phyloP scores from a whole-genome alignment of 192 early-diverging fungal genomes.

The Martensiomyces pterosporus region DNA sequence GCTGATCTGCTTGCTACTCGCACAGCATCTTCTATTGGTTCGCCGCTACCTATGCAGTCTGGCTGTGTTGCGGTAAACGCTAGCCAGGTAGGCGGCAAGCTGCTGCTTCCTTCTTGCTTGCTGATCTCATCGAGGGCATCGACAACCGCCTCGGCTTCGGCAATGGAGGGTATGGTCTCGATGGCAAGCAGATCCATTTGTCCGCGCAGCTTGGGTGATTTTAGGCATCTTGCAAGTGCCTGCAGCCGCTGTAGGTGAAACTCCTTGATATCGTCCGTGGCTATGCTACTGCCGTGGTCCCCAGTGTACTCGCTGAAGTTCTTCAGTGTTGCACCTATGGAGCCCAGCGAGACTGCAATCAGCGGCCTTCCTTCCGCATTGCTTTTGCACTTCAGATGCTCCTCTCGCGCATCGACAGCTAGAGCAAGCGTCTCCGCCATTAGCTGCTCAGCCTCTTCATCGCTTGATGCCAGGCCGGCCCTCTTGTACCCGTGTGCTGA shows the following conservation, averaged over 20 bases:
- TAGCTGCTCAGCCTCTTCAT: conserved; percentile 17
- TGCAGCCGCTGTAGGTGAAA: conserved; percentile 55
- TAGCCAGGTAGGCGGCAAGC: conserved; percentile 53
- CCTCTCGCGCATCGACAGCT: conserved; percentile 49
- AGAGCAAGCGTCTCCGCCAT: conserved; percentile 44
- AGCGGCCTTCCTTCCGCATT: conserved; percentile 15
- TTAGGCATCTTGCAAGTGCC: conserved; percentile 23
- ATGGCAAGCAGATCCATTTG: conserved; percentile 60
- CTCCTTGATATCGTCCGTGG: conserved; percentile 33
- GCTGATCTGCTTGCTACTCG: conserved; percentile 14
- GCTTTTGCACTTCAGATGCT: conserved; percentile 21
- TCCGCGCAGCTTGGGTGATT: conserved; percentile 6
- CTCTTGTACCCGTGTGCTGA: conserved; percentile 39
- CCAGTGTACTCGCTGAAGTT: conserved; percentile 67
- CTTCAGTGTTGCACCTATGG: conserved; percentile 60
- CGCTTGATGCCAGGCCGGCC: conserved; percentile 28
- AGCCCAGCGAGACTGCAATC: conserved; percentile 60
- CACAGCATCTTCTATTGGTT: conserved; percentile 45
- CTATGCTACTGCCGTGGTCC: conserved; percentile 42
- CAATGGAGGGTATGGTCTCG: conserved; percentile 63
- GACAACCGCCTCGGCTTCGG: conserved; percentile 54
- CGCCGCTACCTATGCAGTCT: conserved; percentile 47
- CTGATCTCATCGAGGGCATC: conserved; percentile 21
- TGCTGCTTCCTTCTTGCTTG: conserved; percentile 3
- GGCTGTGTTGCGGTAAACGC: conserved; percentile 53